Conservation (phyloP, 257 asterid genomes). For the Asclepias syriaca region DNA sequence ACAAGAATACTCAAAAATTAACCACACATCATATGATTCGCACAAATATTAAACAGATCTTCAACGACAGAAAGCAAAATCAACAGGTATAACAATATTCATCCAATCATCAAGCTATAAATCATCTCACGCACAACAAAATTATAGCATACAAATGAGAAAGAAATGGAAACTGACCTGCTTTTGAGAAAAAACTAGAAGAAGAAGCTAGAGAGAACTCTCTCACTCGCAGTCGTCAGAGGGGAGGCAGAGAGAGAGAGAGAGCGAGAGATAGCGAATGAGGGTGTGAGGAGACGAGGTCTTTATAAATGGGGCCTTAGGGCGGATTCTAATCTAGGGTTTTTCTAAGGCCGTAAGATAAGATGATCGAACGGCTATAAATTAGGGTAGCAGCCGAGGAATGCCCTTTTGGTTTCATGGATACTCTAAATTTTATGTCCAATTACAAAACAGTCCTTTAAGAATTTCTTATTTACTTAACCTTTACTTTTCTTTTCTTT, state of each 20-base stretch:
- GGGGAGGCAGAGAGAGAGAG: neutral
- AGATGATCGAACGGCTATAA: neutral
- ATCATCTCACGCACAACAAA: no score
- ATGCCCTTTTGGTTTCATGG: neutral
- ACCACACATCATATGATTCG: neutral
- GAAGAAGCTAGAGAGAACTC: neutral
- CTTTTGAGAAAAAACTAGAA: neutral
- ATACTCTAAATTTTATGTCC: no score
- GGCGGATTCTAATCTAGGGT: neutral
- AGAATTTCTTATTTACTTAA: no score
- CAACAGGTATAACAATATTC: neutral
- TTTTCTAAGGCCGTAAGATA: constrained; percentile 13
- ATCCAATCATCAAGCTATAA: neutral
- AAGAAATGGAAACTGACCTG: neutral
- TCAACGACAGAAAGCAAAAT: neutral
- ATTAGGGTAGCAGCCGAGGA: neutral
- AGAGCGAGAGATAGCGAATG: constrained; percentile 4
- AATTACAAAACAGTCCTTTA: no score
- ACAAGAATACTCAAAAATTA: neutral
- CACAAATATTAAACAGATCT: neutral
- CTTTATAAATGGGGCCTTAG: constrained; percentile 10
- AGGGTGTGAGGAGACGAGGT: neutral
- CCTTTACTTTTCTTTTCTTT: no score
- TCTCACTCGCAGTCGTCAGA: constrained; percentile 2
- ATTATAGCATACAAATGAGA: no score